Base-by-base conservation (phyloP, 225 moss, liverwort and hornwort species). In the Polytrichum formosum region DNA sequence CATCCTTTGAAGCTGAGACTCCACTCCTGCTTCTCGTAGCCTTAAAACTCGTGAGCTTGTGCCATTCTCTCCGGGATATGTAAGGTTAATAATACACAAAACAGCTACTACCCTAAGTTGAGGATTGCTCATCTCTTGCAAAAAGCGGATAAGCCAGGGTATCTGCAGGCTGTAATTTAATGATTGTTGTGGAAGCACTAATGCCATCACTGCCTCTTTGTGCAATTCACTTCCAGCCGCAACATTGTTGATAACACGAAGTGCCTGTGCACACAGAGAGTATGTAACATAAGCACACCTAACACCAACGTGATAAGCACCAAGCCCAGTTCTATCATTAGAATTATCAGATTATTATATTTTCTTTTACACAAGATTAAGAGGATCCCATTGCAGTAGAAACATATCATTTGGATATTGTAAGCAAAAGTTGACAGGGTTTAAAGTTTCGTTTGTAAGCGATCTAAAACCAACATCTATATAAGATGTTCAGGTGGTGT, bases 41-140 rank as follows among this genome's bases (percentile, higher is more conserved):
- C 90, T 91, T 60, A 68, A 65, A 9, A 91, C 72, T 33, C 94
- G 92, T 28, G 83, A 75, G 64, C 63, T 70, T 64, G 88, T 77
- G 78, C 85, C 86, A 68, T 80, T 78, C 75, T 85, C 84, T 53
- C 73, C 80, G 59, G 90, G 92, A 75, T 88, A 92, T 65, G 91
- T 77, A 27, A 98, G 91, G 85, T 98, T 98, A 68, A 98, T 94
- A 67, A 94, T 76, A 81, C 97, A 98, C 94, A 89, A 94, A 55
- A 98, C 89, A 68, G 97, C 92, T 63, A 91, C 92, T 76, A 92
- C 94, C 68, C 97, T 84, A 54, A 94, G 85, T 76, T 94, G 92
- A 72, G 94, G 92, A 72, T 94, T 98, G 85, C 91, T 91, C 85
- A 92, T 88, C 72, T 98, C 94, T 88, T 94, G 90, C 63, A 98